phyloP scores from a whole-genome alignment of 805 yeast species.

The Phaffomyces thermotolerans region DNA sequence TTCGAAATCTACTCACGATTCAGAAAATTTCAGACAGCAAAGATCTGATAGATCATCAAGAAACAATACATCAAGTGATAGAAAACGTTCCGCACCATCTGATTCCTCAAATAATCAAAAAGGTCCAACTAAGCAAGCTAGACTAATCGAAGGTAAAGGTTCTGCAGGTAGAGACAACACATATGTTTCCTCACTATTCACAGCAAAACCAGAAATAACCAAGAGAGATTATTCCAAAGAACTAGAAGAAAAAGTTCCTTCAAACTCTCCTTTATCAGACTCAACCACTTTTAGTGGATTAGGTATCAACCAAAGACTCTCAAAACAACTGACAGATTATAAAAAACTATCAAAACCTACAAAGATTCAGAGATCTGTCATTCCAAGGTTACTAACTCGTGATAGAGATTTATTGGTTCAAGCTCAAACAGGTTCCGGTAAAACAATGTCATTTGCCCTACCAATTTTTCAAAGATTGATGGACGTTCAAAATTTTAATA shows the following conservation, averaged over 20 bases:
- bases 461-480: slow-evolving; percentile 76
- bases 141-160: slow-evolving; percentile 42
- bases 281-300: slow-evolving; percentile 63
- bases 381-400: slow-evolving; percentile 49
- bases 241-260: slow-evolving; percentile 39
- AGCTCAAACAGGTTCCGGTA: slow-evolving; percentile 98
- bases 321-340: slow-evolving; percentile 47
- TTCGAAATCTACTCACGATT: too few species aligned
- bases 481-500: slow-evolving; percentile 38
- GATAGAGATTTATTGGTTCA: slow-evolving; percentile 72
- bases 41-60: not conserved
- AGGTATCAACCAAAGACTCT: slow-evolving; percentile 52
- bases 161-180: slow-evolving; percentile 50
- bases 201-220: slow-evolving; percentile 51
- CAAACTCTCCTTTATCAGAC: slow-evolving; percentile 78
- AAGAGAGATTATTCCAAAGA: slow-evolving; percentile 32
- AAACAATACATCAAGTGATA: slow-evolving; percentile 3
- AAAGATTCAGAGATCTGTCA: slow-evolving; percentile 72
- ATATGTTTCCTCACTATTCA: slow-evolving; percentile 80
- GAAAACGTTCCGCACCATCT: slow-evolving; percentile 13
- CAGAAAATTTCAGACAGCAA: not conserved
- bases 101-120: slow-evolving; percentile 6
- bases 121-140: slow-evolving; percentile 30
- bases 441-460: slow-evolving; percentile 78
- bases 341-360: slow-evolving; percentile 67